Percentiles rank a stretch among this genome's conserved stretches.
phyloP scores from a whole-genome alignment of 108 stramenopile genomes.

The Pinguiococcus pyrenoidosus region DNA sequence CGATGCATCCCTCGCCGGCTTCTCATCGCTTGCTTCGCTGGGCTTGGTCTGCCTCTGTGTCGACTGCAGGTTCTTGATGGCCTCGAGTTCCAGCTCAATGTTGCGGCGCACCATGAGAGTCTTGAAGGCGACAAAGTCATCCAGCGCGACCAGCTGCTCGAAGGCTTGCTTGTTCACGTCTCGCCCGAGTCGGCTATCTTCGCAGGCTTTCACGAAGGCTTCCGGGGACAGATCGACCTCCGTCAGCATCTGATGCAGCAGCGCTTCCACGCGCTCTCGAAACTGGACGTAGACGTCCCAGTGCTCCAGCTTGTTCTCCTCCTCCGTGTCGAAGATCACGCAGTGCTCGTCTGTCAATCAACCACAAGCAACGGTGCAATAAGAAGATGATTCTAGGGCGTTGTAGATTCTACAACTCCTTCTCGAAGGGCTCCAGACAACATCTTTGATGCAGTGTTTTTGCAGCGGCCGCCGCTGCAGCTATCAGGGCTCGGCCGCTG shows the following conservation, averaged over 20 bases:
- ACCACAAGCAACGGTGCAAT: too few species aligned
- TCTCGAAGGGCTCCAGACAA: too few species aligned
- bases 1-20: neutral
- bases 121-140: constrained; percentile 43
- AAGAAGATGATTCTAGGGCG: too few species aligned
- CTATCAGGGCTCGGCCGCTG: too few species aligned
- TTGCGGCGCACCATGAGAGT: constrained; percentile 38
- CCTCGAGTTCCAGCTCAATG: constrained; percentile 37
- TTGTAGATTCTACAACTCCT: too few species aligned
- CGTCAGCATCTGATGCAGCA: constrained; percentile 12
- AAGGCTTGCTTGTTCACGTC: constrained; percentile 30
- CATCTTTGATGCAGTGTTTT: too few species aligned
- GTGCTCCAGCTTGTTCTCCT: constrained; percentile 42
- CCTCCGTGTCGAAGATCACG: constrained; percentile 38
- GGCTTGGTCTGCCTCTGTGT: neutral
- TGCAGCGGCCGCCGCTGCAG: too few species aligned
- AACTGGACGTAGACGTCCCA: constrained; percentile 27
- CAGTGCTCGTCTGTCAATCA: constrained; percentile 42
- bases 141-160: constrained; percentile 37
- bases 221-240: constrained; percentile 35
- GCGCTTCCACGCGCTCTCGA: constrained; percentile 4
- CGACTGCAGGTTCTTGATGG: constrained; percentile 14
- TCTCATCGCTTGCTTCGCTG: neutral
- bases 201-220: constrained; percentile 29
- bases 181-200: constrained; percentile 5